Base-by-base conservation (phyloP, 208 protist genomes). In the Naegleria gruberi region DNA sequence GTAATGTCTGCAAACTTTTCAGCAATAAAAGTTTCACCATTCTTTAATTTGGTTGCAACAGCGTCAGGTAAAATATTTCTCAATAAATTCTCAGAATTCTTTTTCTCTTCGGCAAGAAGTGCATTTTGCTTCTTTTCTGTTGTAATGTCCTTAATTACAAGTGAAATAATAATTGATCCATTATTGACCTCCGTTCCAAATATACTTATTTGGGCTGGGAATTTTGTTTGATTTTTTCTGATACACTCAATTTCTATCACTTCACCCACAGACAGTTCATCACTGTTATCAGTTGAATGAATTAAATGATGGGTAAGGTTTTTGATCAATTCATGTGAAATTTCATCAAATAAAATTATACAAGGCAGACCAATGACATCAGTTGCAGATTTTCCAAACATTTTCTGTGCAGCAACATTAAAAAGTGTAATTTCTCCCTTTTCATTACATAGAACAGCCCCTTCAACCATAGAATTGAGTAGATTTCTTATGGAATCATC, bases 31-130 rank as follows among this genome's bases (percentile, higher is more conserved):
- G 55, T 73, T 42, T 87, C 51, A 46, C 85, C 91, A 17, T 57
- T 19, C 42, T 87, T 89, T 10, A 92, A 26, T 34, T 37, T 30
- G 0, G 12, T 4, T 2, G 44, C 91, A 55, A 92, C 30, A 26
- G 34, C 23, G 1, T 40, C 37, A 41, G 91, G 91, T 0, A 92
- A 19, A 44, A 91, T 74, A 41, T 92, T 91, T 41, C 26, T 46
- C 44, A 92, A 44, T 7, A 92, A 37, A 17, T 87, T 47, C 19
- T 92, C 90, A 82, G 17, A 77, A 1, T 85, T 89, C 3, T 84
- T 40, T 23, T 88, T 90, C n/a, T 90, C 88, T 17, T 73, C 30
- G 2, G 23, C 30, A 7, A 90, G 26, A 6, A 42, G 10, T 37
- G 5, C 12, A 42, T 74, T n/a, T 65, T 90, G 73, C 74, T 84